Percentiles rank a stretch among this genome's conserved stretches.
phyloP scores from a whole-genome alignment of 2,329 filamentous ascomycete species.

The Xylaria sp. region DNA sequence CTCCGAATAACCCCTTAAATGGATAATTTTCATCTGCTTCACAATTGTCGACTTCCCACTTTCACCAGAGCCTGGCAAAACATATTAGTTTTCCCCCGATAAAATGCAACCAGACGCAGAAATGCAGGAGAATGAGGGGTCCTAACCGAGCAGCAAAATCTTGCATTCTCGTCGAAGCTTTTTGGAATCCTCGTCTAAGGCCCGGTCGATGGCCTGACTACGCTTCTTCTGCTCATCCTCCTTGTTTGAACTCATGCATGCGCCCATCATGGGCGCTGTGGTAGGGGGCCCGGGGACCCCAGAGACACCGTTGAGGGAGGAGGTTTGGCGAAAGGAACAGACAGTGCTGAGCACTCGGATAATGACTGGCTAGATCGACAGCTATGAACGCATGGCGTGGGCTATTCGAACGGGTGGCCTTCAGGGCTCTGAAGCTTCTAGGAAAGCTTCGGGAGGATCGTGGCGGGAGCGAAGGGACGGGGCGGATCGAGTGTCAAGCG shows the following conservation, averaged over 20 bases:
- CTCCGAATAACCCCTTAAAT: conserved; percentile 92
- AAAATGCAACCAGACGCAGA: not conserved
- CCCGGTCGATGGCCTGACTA: conserved; percentile 91
- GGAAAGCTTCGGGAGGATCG: conserved; percentile 7
- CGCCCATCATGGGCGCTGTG: conserved; percentile 61
- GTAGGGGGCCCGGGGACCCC: conserved; percentile 15
- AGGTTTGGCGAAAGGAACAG: conserved; percentile 2
- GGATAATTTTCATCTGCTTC: conserved; percentile 99
- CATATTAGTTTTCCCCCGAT: conserved; percentile 13
- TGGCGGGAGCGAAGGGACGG: conserved; percentile 4
- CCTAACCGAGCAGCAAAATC: conserved; percentile 82
- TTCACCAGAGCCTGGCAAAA: conserved; percentile 73
- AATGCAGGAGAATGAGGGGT: not conserved
- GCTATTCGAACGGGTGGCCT: not conserved
- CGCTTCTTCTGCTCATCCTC: conserved; percentile 94
- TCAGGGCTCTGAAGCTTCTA: not conserved
- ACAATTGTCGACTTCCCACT: conserved; percentile 99
- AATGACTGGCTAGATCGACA: conserved; percentile 4
- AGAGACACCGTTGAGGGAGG: conserved; percentile 4
- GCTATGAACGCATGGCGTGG: conserved; percentile 17
- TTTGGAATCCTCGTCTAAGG: conserved; percentile 89
- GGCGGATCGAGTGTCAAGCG: not conserved
- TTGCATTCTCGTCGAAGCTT: conserved; percentile 96
- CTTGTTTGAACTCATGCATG: conserved; percentile 83
- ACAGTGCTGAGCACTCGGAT: conserved; percentile 5